Base-by-base conservation (phyloP, 495 filamentous ascomycete genomes). In the Cairneyella variabilis region DNA sequence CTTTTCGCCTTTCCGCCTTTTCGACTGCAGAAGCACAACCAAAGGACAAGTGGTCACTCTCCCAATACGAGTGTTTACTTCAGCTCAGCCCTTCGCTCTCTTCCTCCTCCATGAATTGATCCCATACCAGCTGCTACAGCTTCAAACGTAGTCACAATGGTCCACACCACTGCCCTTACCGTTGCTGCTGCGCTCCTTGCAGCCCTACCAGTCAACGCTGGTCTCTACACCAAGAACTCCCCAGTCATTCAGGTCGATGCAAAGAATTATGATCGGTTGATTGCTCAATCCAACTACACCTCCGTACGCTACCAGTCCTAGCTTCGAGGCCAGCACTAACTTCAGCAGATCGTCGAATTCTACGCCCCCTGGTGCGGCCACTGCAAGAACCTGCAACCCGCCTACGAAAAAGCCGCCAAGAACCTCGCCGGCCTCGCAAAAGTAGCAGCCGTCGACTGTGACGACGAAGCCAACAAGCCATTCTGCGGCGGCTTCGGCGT, bases 341-440 rank as follows among this genome's bases (percentile, higher is more conserved):
- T 25, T 20, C 16, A 21, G 37, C 45, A 80, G 77, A 72, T 80
- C 48, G 67, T 74, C 67, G 91, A 91, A 70, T 97, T 96, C 76
- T 97, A 95, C 62, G 89, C 89, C 7, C 90, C 89, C 30, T 96
- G 88, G 95, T 97, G 93, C 60, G 93, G 93, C 20, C 95, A 98
- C 67, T 98, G 93, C 72, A 76, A 96, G 67, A 96, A 86, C 69
- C 84, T 99, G 57, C 90, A 96, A 69, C 93, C 93, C 0, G 88
- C 90, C 48, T 99, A 90, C 71, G 93, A 97, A 63, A 95, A 96
- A 69, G 91, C 85, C 2, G 95, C 93, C 34, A 88, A 87, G 64
- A 87, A 82, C 57, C 84, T 99, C 41, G 82, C 86, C 16, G 95
- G 93, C 7, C 73, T 99, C 25, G 93, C 90, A 49, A 93, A 96